A percentile compares a stretch with the other conserved stretches of the same genome.
Evolutionary conservation across 495 filamentous ascomycete species (phyloP).

Genomic region (Aspergillus carlsbadensis): DNA sequence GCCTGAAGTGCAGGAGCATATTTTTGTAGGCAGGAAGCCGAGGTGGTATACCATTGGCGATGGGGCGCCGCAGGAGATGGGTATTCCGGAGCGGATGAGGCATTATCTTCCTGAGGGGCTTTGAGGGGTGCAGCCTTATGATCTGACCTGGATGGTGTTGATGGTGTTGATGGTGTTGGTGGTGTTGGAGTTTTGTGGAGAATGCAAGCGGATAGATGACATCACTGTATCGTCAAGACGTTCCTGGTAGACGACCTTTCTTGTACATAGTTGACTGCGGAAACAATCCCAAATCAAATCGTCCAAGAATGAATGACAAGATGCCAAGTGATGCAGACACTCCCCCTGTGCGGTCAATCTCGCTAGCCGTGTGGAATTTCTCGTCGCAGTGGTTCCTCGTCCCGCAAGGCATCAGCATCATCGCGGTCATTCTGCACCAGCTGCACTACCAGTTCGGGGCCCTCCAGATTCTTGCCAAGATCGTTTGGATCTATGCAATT

Average conservation of each 20-base stretch:
- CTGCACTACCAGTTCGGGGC: slow-evolving; percentile 35
- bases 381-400: slow-evolving; percentile 33
- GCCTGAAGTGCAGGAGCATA: neutral
- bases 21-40: slow-evolving; percentile 1
- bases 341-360: slow-evolving; percentile 14
- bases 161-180: neutral
- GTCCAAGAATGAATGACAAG: too few relatives aligned
- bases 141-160: neutral
- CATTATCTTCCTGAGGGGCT: neutral
- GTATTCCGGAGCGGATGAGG: neutral
- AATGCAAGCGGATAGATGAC: too few relatives aligned
- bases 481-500: slow-evolving; percentile 36
- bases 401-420: slow-evolving; percentile 32
- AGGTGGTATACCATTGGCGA: neutral
- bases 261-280: too few relatives aligned
- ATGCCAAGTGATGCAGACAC: neutral
- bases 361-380: slow-evolving; percentile 29
- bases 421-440: slow-evolving; percentile 26
- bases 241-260: neutral
- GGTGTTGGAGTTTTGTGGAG: too few relatives aligned
- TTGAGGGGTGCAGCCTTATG: neutral
- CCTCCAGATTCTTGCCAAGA: slow-evolving; percentile 25
- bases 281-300: too few relatives aligned
- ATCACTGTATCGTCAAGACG: neutral
- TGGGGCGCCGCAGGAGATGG: neutral